A percentile compares a stretch with the other conserved stretches of the same genome.
Conservation (phyloP, 345 rosid species). For the Crucihimalaya himalaica region DNA sequence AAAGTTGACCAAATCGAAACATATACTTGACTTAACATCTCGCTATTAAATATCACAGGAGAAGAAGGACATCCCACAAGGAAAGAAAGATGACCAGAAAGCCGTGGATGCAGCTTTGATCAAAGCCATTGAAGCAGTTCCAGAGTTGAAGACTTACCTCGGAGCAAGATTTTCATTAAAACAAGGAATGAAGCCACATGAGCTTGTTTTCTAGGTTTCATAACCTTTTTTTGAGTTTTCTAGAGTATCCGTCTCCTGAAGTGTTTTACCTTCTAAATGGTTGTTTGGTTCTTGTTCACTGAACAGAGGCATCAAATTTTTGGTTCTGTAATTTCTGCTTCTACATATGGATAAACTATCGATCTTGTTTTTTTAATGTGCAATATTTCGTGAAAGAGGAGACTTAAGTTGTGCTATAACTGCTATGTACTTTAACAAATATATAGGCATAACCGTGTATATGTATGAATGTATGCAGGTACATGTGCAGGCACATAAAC, state of each 20-base stretch:
- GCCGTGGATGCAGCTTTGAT: conserved; percentile 61
- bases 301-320: not conserved
- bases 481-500: not conserved
- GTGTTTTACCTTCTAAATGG: not conserved
- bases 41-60: conserved; percentile 44
- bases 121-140: conserved; percentile 65
- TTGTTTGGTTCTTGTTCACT: conserved; percentile 22
- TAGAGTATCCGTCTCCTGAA: conserved; percentile 2
- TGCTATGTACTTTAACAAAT: not conserved
- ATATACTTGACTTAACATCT: not conserved
- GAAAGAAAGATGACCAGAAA: conserved; percentile 84
- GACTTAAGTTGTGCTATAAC: not conserved
- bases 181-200: conserved; percentile 82
- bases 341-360: conserved; percentile 11
- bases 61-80: conserved; percentile 61
- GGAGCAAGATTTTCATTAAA: conserved; percentile 77
- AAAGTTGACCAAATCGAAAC: not conserved
- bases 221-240: conserved; percentile 7
- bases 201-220: conserved; percentile 63
- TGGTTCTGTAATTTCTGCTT: not conserved
- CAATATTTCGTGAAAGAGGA: not conserved
- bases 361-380: conserved; percentile 5
- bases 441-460: not conserved
- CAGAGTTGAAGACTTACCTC: conserved; percentile 70
- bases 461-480: not conserved